Evolutionary conservation across 306 rosid species (phyloP).

Genomic region (Vigna nakashimae): DNA sequence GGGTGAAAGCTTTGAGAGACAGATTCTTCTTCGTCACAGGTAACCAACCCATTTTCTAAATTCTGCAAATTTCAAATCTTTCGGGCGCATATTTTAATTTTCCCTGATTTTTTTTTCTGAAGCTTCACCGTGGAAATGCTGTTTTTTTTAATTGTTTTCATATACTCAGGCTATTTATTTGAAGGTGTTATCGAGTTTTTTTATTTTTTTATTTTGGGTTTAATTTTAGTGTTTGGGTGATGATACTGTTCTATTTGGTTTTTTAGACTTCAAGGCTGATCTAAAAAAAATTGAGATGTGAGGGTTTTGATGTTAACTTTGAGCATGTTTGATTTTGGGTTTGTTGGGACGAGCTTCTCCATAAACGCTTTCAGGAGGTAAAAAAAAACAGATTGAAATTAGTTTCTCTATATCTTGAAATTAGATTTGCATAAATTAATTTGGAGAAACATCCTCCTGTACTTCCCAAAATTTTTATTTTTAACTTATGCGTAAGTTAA

Average conservation of each 20-base stretch:
- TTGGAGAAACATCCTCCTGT: too few relatives aligned
- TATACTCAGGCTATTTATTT: conserved; percentile 3
- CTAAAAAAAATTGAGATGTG: neutral
- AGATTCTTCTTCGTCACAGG: conserved; percentile 35
- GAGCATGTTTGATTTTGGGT: neutral
- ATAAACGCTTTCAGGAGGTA: too few relatives aligned
- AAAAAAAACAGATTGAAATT: too few relatives aligned
- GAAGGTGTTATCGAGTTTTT: neutral
- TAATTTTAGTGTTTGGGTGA: conserved; percentile 1
- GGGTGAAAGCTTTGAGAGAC: neutral
- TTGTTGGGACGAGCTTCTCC: neutral
- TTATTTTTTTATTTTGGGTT: neutral
- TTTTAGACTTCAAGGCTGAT: conserved; percentile 23
- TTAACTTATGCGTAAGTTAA: too few relatives aligned
- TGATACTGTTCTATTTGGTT: conserved; percentile 35
- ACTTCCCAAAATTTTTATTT: too few relatives aligned
- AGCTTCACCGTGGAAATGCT: conserved; percentile 29
- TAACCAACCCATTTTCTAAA: conserved; percentile 29
- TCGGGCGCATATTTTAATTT: neutral
- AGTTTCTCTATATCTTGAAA: too few relatives aligned
- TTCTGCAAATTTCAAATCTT: conserved; percentile 5
- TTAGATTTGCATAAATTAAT: too few relatives aligned
- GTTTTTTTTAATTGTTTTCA: conserved; percentile 5
- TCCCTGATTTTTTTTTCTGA: neutral
- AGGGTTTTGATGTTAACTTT: conserved; percentile 7